Conservation (phyloP, 1,139 yeast genomes). For the Maudiozyma humilis region DNA sequence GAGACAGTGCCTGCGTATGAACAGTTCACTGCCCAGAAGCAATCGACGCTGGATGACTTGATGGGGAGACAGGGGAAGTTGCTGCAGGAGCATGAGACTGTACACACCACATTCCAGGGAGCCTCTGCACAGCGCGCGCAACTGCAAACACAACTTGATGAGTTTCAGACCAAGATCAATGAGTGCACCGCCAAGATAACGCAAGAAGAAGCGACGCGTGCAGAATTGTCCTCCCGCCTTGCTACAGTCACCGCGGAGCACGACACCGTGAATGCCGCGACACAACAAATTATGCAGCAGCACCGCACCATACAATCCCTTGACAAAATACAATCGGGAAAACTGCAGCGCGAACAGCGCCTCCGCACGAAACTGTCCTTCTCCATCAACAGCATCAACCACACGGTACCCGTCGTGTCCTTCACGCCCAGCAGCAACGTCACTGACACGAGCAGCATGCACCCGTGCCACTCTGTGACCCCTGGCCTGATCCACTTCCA, state of each 20-base stretch:
- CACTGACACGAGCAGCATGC: not conserved
- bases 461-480: not conserved
- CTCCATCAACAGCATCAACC: conserved; percentile 6
- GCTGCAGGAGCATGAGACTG: not conserved
- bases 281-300: not conserved
- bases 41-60: conserved; percentile 12
- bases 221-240: too few relatives aligned
- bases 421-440: not conserved
- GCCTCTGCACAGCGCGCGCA: too few relatives aligned
- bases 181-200: too few relatives aligned
- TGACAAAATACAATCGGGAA: not conserved
- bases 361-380: conserved; percentile 4
- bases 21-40: conserved; percentile 10
- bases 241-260: not conserved
- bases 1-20: conserved; percentile 11
- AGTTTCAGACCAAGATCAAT: too few relatives aligned
- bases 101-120: not conserved
- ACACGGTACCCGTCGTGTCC: not conserved
- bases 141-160: too few relatives aligned
- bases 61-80: not conserved
- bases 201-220: too few relatives aligned
- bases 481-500: conserved; percentile 2
- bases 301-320: not conserved
- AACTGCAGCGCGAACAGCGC: conserved; percentile 4
- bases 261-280: not conserved